Base-by-base conservation (phyloP, 2,329 filamentous ascomycete species). In the Cytospora paraplurivora region DNA sequence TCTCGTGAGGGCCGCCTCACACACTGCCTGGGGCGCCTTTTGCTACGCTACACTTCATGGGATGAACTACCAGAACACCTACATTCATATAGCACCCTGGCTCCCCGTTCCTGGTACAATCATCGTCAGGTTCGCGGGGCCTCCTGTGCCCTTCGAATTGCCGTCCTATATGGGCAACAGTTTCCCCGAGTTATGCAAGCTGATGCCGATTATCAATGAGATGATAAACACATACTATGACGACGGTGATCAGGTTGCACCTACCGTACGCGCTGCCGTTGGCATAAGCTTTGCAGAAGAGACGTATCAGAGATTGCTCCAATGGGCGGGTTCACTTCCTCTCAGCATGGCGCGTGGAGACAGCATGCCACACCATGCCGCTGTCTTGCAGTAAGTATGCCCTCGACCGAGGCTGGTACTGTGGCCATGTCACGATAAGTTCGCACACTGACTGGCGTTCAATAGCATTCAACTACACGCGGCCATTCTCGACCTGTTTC, bases 241-340 rank as follows among this genome's bases (percentile, higher is more conserved):
- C 54, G 62, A 63, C 27, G 63, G 62, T 2, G 67, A 63, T 34
- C 44, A 62, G 17, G 54, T 63, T 10, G 19, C 62, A n/a, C 27
- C 62, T 0, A 44, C 38, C 32, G 44, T 19, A 17, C 65, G 67
- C 13, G 59, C 62, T 27, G 53, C 68, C 3, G 44, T 47, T 7
- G 44, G 44, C 10, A 47, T 67, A 33, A 49, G 34, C 12, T 63
- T 68, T 17, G 65, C 67, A 13, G 62, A 67, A 49, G 5, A 60
- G 7, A 65, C 66, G 21, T 70, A 69, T 56, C 38, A 51, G n/a
- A 66, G 59, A 54, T 35, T 71, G 51, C 66, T 71, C 5, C 59
- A 19, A 4, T 70, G 69, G 69, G 56, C 66, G n/a, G 68, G 68
- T 52, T 37, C 35, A 2, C 51, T 68, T 17, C 62, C 58, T 12